phyloP scores from a whole-genome alignment of 495 filamentous ascomycete species.

The Astrocystis sublimbata region DNA sequence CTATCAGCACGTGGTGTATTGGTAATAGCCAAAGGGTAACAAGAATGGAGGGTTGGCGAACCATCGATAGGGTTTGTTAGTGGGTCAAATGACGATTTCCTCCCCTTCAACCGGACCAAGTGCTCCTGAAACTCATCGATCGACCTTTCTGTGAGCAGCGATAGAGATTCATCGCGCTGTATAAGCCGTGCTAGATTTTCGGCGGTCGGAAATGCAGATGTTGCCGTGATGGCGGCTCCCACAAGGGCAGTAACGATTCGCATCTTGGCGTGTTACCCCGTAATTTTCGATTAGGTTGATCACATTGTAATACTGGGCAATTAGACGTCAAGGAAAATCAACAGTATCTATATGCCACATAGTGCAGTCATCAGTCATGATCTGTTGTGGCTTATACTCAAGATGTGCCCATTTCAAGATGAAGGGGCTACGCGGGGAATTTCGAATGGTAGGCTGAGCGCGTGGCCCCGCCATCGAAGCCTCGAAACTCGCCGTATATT shows the following conservation, averaged over 20 bases:
- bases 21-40: not conserved
- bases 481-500: too few relatives aligned
- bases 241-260: not conserved
- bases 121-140: constrained; percentile 1
- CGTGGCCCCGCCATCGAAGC: too few relatives aligned
- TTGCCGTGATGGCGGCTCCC: constrained; percentile 4
- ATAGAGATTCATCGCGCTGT: not conserved
- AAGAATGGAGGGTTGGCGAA: not conserved
- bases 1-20: not conserved
- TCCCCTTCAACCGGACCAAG: constrained; percentile 6
- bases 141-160: not conserved
- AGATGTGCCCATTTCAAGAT: too few relatives aligned
- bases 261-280: not conserved
- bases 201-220: constrained; percentile 1
- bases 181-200: constrained; percentile 8
- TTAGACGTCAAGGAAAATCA: not conserved
- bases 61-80: constrained; percentile 7
- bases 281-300: too few relatives aligned
- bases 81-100: not conserved
- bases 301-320: not conserved
- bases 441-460: too few relatives aligned
- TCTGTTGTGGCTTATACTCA: not conserved
- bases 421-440: too few relatives aligned
- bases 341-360: too few relatives aligned
- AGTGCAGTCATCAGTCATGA: too few relatives aligned